phyloP scores from a whole-genome alignment of 2,329 filamentous ascomycete genomes.

The Phoma herbarum region DNA sequence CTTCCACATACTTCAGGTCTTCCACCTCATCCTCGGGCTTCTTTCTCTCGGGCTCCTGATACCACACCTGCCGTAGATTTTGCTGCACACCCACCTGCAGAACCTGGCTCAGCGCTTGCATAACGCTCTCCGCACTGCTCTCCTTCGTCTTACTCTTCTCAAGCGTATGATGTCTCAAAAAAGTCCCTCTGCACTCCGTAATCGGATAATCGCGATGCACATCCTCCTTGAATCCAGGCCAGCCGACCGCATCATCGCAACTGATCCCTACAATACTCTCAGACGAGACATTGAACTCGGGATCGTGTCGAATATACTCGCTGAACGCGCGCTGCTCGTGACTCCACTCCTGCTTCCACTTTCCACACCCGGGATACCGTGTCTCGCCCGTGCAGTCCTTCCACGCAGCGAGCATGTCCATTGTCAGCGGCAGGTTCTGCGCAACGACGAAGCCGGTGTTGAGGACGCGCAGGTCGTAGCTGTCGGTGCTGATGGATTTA shows the following conservation, averaged over 20 bases:
- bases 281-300: conserved; percentile 29
- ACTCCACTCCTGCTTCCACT: conserved; percentile 41
- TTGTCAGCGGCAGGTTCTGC: conserved; percentile 41
- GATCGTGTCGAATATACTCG: conserved; percentile 48
- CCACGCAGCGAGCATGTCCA: conserved; percentile 45
- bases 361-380: conserved; percentile 38
- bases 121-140: conserved; percentile 15
- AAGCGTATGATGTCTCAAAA: conserved; percentile 42
- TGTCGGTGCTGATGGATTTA: conserved; percentile 48
- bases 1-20: neutral
- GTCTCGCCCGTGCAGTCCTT: conserved; percentile 39
- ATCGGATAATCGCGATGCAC: conserved; percentile 20
- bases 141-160: conserved; percentile 26
- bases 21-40: neutral
- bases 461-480: conserved; percentile 45
- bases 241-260: conserved; percentile 50
- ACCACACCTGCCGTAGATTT: conserved; percentile 20
- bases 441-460: conserved; percentile 55
- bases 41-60: conserved; percentile 22
- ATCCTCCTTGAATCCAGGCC: conserved; percentile 35
- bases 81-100: conserved; percentile 22
- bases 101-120: conserved; percentile 26
- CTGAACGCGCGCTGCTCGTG: conserved; percentile 49
- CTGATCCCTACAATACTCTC: conserved; percentile 41
- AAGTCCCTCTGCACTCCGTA: conserved; percentile 40